A percentile compares a stretch with the other conserved stretches of the same genome.
Evolutionary conservation across 2,329 filamentous ascomycete genomes (phyloP).

Genomic region (Arachnomyces sp.): DNA sequence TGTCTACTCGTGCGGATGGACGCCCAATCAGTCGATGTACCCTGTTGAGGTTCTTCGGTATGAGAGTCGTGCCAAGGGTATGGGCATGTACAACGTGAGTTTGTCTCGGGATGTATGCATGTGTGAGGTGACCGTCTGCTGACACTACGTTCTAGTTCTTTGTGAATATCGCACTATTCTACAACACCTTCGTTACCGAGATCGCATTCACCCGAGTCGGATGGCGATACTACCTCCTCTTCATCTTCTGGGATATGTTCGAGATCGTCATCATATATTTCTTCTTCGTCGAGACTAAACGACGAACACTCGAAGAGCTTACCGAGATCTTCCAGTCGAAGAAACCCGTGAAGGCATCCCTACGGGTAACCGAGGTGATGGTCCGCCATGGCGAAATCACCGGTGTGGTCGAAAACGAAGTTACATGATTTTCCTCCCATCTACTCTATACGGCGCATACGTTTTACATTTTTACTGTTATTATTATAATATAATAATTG

Average conservation of each 20-base stretch:
- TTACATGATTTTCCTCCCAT: background rate
- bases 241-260: constrained; percentile 30
- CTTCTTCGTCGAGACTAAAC: constrained; percentile 45
- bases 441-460: too few relatives aligned
- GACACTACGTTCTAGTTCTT: constrained; percentile 22
- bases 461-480: too few relatives aligned
- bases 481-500: too few relatives aligned
- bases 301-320: constrained; percentile 47
- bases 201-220: constrained; percentile 44
- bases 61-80: constrained; percentile 50
- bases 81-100: constrained; percentile 40
- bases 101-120: too few relatives aligned
- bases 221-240: constrained; percentile 50
- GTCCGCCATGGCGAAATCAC: constrained; percentile 8
- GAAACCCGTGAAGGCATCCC: constrained; percentile 34
- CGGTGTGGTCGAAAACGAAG: constrained; percentile 6
- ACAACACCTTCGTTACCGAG: constrained; percentile 40
- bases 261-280: constrained; percentile 37
- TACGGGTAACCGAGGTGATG: constrained; percentile 22
- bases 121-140: constrained; percentile 3
- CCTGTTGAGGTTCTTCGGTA: constrained; percentile 49
- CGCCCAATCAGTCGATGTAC: constrained; percentile 42
- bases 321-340: constrained; percentile 38
- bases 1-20: constrained; percentile 44
- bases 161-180: constrained; percentile 40